Evolutionary conservation across 345 rosid genomes (phyloP).

Genomic region (Lepidium sativum): DNA sequence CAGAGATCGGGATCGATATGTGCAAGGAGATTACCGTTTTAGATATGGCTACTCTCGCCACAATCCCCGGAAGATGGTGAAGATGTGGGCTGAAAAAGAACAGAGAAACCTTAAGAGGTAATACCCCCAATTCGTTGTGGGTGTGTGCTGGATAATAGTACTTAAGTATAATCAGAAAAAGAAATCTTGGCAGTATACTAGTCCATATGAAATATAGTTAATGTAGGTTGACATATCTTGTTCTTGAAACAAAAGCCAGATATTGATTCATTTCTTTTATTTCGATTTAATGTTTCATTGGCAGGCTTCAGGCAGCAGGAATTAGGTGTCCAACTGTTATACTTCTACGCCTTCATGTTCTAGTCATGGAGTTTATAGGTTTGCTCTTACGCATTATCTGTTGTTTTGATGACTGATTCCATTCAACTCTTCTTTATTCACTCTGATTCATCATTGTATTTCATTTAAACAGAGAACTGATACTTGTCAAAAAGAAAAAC

Average conservation of each 20-base stretch:
- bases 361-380: slow-evolving; percentile 99
- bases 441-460: neutral
- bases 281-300: slow-evolving; percentile 1
- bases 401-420: neutral
- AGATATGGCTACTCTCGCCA: slow-evolving; percentile 91
- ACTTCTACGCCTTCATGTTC: slow-evolving; percentile 77
- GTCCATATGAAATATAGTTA: neutral
- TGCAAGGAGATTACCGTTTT: slow-evolving; percentile 95
- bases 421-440: neutral
- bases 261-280: neutral
- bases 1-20: slow-evolving; percentile 95
- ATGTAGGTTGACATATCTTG: neutral
- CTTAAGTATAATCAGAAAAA: neutral
- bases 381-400: neutral
- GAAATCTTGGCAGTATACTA: neutral
- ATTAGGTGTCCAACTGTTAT: slow-evolving; percentile 78
- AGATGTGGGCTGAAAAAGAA: slow-evolving; percentile 99
- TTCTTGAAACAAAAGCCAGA: neutral
- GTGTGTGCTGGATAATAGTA: neutral
- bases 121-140: neutral
- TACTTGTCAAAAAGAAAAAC: neutral
- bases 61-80: slow-evolving; percentile 96
- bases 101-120: slow-evolving; percentile 92
- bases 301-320: slow-evolving; percentile 87
- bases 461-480: neutral